These are phyloP conservation scores for Ceratobasidium papillatum DNA, from an alignment of 1,284 basidiomycete species.

Conservation along the genomic window DNA sequence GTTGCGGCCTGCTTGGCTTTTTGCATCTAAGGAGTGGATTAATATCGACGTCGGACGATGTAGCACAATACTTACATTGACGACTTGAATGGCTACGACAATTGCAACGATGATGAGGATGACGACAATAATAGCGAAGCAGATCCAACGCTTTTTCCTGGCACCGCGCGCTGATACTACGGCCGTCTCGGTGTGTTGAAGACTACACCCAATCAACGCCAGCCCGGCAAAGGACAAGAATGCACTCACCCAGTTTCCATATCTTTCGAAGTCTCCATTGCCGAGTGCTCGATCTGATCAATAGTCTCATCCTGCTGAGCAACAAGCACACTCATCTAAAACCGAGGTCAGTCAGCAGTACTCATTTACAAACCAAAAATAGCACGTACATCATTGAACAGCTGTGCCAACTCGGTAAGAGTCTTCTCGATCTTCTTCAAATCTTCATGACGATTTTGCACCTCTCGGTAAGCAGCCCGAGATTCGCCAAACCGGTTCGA, in stretches of 20 bases:
- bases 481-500: slow-evolving; percentile 66
- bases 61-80: slow-evolving; percentile 32
- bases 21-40: neutral
- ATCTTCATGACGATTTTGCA: slow-evolving; percentile 67
- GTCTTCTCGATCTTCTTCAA: slow-evolving; percentile 67
- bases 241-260: slow-evolving; percentile 56
- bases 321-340: slow-evolving; percentile 60
- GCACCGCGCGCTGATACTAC: slow-evolving; percentile 61
- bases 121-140: slow-evolving; percentile 50
- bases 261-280: slow-evolving; percentile 57
- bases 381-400: slow-evolving; percentile 61
- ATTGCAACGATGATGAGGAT: slow-evolving; percentile 71
- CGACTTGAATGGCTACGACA: slow-evolving; percentile 66
- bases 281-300: slow-evolving; percentile 56
- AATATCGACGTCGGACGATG: neutral
- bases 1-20: neutral
- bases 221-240: neutral
- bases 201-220: slow-evolving; percentile 42
- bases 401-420: slow-evolving; percentile 66
- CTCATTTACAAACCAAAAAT: slow-evolving; percentile 19
- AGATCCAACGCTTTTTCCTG: slow-evolving; percentile 62
- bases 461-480: slow-evolving; percentile 64
- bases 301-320: slow-evolving; percentile 63
- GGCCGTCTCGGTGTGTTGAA: slow-evolving; percentile 60
- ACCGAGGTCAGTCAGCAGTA: slow-evolving; percentile 4